Percentiles rank a stretch among this genome's conserved stretches.
These are phyloP conservation scores for Aegilops umbellulata DNA, from an alignment of 176 grass and related monocot species.

Conservation along the genomic window DNA sequence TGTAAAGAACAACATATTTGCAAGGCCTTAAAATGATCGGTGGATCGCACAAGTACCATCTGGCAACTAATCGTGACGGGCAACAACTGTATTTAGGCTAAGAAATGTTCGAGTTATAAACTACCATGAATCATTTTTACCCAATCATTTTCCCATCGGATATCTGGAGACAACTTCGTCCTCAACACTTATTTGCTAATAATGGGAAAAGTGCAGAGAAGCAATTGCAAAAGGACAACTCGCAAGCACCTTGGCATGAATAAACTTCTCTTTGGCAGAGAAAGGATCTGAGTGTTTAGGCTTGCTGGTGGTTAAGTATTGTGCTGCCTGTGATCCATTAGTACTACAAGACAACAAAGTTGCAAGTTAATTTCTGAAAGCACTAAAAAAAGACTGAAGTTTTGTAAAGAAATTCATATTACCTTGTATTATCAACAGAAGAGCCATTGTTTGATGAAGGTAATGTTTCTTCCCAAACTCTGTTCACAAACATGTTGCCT, in stretches of 20 bases:
- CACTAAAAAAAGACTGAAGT: not conserved
- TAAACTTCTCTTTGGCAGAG: slow-evolving; percentile 93
- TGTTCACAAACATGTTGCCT: slow-evolving; percentile 91
- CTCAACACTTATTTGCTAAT: slow-evolving; percentile 1
- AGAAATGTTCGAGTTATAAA: slow-evolving; percentile 22
- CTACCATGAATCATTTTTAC: slow-evolving; percentile 23
- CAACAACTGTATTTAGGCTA: not conserved
- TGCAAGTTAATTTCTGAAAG: slow-evolving; percentile 17
- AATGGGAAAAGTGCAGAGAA: slow-evolving; percentile 10
- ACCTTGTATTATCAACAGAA: slow-evolving; percentile 59
- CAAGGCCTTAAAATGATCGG: not conserved
- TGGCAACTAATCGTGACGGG: not conserved
- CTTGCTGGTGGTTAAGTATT: slow-evolving; percentile 48
- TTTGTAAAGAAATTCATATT: slow-evolving; percentile 21
- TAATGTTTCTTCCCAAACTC: slow-evolving; percentile 88
- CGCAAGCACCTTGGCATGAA: slow-evolving; percentile 81
- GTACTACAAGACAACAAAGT: slow-evolving; percentile 49
- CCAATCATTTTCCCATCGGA: slow-evolving; percentile 1
- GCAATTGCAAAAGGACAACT: slow-evolving; percentile 25
- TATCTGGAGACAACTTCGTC: slow-evolving; percentile 19
- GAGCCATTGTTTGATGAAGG: slow-evolving; percentile 45
- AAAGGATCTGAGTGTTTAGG: slow-evolving; percentile 81
- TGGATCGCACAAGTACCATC: slow-evolving; percentile 11
- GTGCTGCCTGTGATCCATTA: slow-evolving; percentile 44
- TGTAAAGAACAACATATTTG: slow-evolving; percentile 20